Base-by-base conservation (phyloP, 805 yeast genomes). In the Wickerhamiella musiphila region DNA sequence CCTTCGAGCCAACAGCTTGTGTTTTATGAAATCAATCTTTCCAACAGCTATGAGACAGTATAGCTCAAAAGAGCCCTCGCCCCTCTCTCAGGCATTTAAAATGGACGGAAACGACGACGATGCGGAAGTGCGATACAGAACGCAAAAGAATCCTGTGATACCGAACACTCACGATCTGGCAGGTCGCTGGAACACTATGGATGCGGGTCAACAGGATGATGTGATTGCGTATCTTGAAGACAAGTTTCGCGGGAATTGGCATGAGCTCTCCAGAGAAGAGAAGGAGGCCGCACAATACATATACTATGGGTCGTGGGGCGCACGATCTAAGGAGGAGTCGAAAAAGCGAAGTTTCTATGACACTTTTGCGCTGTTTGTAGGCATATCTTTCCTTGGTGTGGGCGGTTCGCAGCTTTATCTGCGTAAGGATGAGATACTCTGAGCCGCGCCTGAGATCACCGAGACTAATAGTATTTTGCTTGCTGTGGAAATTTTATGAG, bases 251-350 rank as follows among this genome's bases (percentile, higher is more conserved):
- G 56, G 52, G 13, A 49, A 47, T 34, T 55, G 60, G 60, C 39
- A 33, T 21, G 40, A 37, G 7, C 34, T 55, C 35, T 40, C 48
- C 13, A 34, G 27, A 8, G 53, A 46, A 18, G 59, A 55, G 37
- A 45, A 45, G 42, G 40, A 43, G 14, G 60, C 60, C 12, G 42
- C 47, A 10, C 42, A 47, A 45, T 52, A 32, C 34, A 42, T 52
- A 10, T 46, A 47, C 42, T 53, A 40, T 35, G 58, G 58, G 2
- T 45, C 52, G 6, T 52, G 57, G 57, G 58, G 58, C 1, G 55
- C 57, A 4, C 43, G 58, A n/a, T n/a, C n/a, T n/a, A n/a, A n/a
- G n/a, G n/a, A n/a, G 38, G 40, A 26, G 23, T 33, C 7, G 35
- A 29, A 6, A 26, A 35, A 14, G 39, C 44, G 44, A n/a, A 15